phyloP scores from a whole-genome alignment of 176 grass and related monocot species.

The Phyllostachys edulis region DNA sequence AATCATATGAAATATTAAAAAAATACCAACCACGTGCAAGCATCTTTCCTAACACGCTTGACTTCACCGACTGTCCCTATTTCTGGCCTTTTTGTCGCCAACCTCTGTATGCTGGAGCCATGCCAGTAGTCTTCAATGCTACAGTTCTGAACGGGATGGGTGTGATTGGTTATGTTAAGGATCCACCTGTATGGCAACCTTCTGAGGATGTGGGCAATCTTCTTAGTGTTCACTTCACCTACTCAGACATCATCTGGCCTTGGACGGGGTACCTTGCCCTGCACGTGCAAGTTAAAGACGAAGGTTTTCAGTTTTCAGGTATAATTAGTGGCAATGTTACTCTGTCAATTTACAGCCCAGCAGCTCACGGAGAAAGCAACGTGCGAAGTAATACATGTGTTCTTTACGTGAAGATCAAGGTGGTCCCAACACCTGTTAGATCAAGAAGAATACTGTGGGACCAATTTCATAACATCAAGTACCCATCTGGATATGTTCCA shows the following conservation, averaged over 20 bases:
- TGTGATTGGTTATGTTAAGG: slow-evolving; percentile 84
- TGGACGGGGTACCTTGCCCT: slow-evolving; percentile 93
- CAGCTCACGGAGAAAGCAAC: slow-evolving; percentile 54
- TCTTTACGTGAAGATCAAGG: slow-evolving; percentile 79
- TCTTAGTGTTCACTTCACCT: slow-evolving; percentile 84
- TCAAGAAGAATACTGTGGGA: slow-evolving; percentile 94
- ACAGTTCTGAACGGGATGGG: slow-evolving; percentile 97
- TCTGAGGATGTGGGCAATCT: slow-evolving; percentile 84
- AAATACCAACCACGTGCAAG: slow-evolving; percentile 81
- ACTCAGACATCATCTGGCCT: slow-evolving; percentile 95
- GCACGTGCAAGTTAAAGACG: slow-evolving; percentile 92
- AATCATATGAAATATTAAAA: slow-evolving; percentile 86
- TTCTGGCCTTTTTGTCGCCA: slow-evolving; percentile 95
- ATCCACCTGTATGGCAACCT: slow-evolving; percentile 74
- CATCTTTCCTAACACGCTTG: slow-evolving; percentile 82
- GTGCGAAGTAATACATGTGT: slow-evolving; percentile 62
- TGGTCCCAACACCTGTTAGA: slow-evolving; percentile 75
- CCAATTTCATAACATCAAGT: slow-evolving; percentile 98
- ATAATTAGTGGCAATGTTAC: slow-evolving; percentile 86
- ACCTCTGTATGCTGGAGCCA: slow-evolving; percentile 85
- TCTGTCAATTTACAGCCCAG: slow-evolving; percentile 64
- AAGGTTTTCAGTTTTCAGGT: slow-evolving; percentile 79
- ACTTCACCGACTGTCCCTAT: slow-evolving; percentile 87
- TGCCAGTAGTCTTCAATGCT: slow-evolving; percentile 94
- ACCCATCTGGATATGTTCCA: slow-evolving; percentile 95